Conservation (phyloP, 805 yeast species). For the Starmera pachycereana region DNA sequence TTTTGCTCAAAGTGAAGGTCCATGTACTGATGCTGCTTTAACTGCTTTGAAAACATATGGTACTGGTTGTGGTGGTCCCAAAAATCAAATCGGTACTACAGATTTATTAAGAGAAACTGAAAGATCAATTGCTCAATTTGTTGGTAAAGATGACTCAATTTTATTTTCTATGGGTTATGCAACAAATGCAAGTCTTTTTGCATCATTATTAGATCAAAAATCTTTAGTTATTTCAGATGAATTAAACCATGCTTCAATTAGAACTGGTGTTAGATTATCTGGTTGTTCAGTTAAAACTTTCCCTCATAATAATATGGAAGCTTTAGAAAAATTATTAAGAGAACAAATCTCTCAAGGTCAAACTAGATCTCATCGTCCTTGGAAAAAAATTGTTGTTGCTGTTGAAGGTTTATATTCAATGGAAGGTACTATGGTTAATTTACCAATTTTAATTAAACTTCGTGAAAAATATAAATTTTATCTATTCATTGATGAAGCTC, state of each 20-base stretch:
- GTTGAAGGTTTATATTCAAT: conserved; percentile 89
- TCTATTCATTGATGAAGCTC: conserved; percentile 94
- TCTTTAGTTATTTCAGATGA: conserved; percentile 91
- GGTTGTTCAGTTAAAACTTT: conserved; percentile 91
- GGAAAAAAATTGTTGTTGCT: conserved; percentile 78
- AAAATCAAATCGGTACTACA: conserved; percentile 64
- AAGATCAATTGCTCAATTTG: conserved; percentile 65
- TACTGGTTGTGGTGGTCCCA: conserved; percentile 68
- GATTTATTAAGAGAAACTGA: conserved; percentile 72
- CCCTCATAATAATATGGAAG: conserved; percentile 83
- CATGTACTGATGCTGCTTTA: conserved; percentile 74
- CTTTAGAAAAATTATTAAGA: conserved; percentile 64
- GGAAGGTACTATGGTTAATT: conserved; percentile 85
- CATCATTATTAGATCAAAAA: conserved; percentile 74
- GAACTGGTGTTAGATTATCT: conserved; percentile 87
- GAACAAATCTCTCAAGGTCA: conserved; percentile 90
- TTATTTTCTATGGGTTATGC: conserved; percentile 93
- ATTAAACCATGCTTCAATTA: conserved; percentile 88
- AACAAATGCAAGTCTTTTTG: conserved; percentile 83
- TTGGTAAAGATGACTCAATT: conserved; percentile 84
- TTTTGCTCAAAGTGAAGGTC: conserved; percentile 91
- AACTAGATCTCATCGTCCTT: conserved; percentile 91
- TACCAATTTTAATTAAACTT: conserved; percentile 64
- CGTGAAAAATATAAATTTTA: conserved; percentile 82
- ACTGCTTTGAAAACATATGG: conserved; percentile 60